Conservation (phyloP, 306 rosid genomes). For the Sechiopsis laciniata region DNA sequence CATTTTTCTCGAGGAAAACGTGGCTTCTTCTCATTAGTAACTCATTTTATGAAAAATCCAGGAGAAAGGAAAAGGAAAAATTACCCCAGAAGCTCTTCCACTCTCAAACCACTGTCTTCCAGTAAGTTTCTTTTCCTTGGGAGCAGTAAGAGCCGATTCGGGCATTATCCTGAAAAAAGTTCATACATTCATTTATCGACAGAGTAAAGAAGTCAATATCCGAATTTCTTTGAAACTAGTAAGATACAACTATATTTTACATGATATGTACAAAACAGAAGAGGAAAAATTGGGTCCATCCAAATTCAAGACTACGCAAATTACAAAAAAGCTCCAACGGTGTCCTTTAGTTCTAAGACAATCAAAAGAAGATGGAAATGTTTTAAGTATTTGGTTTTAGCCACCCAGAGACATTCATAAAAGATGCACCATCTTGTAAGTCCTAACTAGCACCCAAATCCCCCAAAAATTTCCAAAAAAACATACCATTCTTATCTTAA, state of each 20-base stretch:
- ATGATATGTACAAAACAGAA: background rate
- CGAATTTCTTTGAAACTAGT: slow-evolving; percentile 6
- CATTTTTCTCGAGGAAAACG: too few relatives aligned
- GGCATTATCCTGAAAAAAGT: slow-evolving; percentile 80
- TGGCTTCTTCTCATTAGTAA: too few relatives aligned
- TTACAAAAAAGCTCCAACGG: background rate
- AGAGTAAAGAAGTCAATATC: slow-evolving; percentile 3
- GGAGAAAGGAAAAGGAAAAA: background rate
- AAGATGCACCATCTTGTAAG: background rate
- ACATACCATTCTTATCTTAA: background rate
- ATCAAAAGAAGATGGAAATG: background rate
- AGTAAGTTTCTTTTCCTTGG: slow-evolving; percentile 83
- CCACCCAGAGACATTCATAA: background rate
- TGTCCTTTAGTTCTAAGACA: too few relatives aligned
- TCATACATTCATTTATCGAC: background rate
- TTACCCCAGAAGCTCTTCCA: slow-evolving; percentile 68
- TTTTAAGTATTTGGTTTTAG: background rate
- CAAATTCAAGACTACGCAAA: background rate
- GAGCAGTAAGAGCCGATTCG: slow-evolving; percentile 70
- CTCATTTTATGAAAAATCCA: background rate
- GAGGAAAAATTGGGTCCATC: background rate
- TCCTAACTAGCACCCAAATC: background rate
- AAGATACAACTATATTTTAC: background rate
- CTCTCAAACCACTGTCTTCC: slow-evolving; percentile 99
- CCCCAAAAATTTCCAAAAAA: background rate